Conservation (phyloP, 2,329 filamentous ascomycete species). For the Nemania serpens region DNA sequence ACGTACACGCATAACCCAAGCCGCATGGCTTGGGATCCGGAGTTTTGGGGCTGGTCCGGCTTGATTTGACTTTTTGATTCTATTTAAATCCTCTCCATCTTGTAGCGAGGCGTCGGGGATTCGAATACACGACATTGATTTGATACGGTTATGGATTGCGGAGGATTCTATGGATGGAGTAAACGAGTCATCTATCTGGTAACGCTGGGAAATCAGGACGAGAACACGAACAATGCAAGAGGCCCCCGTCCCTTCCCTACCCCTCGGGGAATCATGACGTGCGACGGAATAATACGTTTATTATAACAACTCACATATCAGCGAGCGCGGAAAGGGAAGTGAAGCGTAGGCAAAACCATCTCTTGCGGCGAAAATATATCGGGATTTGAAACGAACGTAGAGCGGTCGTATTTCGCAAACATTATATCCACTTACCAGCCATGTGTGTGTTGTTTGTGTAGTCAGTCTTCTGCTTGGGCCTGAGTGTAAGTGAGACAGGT, state of each 20-base stretch:
- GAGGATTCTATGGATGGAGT: no score
- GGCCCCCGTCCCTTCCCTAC: no score
- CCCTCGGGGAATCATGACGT: background rate
- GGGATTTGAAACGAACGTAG: background rate
- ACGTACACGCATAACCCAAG: constrained; percentile 12
- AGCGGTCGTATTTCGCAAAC: background rate
- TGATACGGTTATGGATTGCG: background rate
- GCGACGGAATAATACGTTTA: no score
- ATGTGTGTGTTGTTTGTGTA: background rate
- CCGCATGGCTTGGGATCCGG: background rate
- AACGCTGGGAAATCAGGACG: background rate
- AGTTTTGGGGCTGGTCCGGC: background rate
- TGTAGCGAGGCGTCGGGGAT: constrained; percentile 19
- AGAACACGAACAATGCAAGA: background rate
- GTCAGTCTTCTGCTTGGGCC: no score
- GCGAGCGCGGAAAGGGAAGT: background rate
- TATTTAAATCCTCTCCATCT: background rate
- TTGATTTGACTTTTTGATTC: background rate
- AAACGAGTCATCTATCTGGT: background rate
- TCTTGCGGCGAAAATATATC: background rate
- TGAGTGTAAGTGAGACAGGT: no score
- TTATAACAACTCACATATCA: background rate
- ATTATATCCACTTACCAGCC: no score
- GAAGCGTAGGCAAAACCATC: background rate
- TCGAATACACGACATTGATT: background rate